phyloP scores from a whole-genome alignment of 306 rosid species.

The Arachis stenosperma region DNA sequence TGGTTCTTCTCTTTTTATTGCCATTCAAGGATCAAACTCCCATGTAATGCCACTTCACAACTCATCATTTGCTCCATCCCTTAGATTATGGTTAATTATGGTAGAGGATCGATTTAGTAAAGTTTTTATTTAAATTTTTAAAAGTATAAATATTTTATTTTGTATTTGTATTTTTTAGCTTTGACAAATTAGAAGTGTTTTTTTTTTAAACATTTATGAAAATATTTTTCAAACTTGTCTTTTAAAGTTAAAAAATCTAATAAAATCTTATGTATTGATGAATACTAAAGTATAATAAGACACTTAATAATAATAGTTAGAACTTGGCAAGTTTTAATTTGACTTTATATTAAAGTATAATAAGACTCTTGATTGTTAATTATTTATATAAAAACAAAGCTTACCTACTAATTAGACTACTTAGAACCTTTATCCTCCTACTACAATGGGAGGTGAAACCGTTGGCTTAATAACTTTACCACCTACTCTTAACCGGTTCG shows the following conservation, averaged over 20 bases:
- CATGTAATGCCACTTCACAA: slow-evolving; percentile 8
- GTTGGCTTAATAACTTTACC: slow-evolving; percentile 25
- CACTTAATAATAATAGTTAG: not conserved
- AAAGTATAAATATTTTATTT: too few species aligned
- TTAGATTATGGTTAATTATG: too few species aligned
- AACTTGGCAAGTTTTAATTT: slow-evolving; percentile 5
- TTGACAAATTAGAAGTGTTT: too few species aligned
- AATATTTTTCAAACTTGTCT: too few species aligned
- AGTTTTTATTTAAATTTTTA: too few species aligned
- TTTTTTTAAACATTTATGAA: too few species aligned
- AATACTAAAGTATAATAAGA: too few species aligned
- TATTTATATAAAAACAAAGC: slow-evolving; percentile 30
- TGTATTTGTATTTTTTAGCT: too few species aligned
- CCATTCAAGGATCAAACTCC: slow-evolving; percentile 39
- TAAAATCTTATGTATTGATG: too few species aligned
- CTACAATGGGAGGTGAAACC: slow-evolving; percentile 28
- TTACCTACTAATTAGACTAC: slow-evolving; percentile 34
- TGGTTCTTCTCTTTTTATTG: slow-evolving; percentile 18
- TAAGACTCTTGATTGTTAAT: slow-evolving; percentile 1
- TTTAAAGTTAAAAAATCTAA: too few species aligned
- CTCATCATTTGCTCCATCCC: too few species aligned
- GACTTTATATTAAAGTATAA: not conserved
- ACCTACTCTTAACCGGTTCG: slow-evolving; percentile 41
- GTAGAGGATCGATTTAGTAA: too few species aligned
- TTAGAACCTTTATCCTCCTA: slow-evolving; percentile 21